Evolutionary conservation across 2,329 filamentous ascomycete species (phyloP).

Genomic region (Neofusicoccum laricinum): DNA sequence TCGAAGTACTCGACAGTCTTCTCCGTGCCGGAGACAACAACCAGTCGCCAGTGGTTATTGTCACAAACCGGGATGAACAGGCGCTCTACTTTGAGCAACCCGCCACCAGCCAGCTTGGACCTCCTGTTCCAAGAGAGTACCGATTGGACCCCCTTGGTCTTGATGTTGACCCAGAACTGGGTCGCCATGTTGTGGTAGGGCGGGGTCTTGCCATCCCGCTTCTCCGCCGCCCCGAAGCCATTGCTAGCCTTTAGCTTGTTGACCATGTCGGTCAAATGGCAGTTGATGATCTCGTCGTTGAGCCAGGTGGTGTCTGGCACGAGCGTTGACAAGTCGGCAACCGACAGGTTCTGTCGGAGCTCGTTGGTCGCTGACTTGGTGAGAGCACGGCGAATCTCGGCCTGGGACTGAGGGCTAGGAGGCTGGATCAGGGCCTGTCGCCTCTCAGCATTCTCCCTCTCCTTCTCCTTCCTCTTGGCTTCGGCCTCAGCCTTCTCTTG

Average conservation of each 20-base stretch:
- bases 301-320: conserved; percentile 55
- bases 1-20: conserved; percentile 67
- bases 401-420: too few relatives aligned
- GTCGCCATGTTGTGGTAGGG: conserved; percentile 66
- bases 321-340: background rate
- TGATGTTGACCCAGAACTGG: conserved; percentile 39
- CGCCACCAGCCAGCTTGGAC: conserved; percentile 22
- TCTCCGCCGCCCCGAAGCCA: conserved; percentile 50
- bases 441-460: background rate
- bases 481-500: background rate
- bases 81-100: conserved; percentile 61
- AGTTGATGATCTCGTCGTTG: conserved; percentile 74
- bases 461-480: background rate
- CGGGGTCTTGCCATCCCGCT: conserved; percentile 55
- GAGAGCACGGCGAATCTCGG: background rate
- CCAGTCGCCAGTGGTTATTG: conserved; percentile 66
- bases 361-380: background rate
- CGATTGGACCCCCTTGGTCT: conserved; percentile 45
- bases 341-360: background rate
- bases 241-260: conserved; percentile 22
- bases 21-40: conserved; percentile 62
- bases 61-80: conserved; percentile 69
- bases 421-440: too few relatives aligned
- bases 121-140: conserved; percentile 52
- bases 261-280: conserved; percentile 61